Evolutionary conservation across 768 basidiomycete species (phyloP), one percentile per base, ranked within the genome.

Genomic region (Boletus tomentosulus): DNA sequence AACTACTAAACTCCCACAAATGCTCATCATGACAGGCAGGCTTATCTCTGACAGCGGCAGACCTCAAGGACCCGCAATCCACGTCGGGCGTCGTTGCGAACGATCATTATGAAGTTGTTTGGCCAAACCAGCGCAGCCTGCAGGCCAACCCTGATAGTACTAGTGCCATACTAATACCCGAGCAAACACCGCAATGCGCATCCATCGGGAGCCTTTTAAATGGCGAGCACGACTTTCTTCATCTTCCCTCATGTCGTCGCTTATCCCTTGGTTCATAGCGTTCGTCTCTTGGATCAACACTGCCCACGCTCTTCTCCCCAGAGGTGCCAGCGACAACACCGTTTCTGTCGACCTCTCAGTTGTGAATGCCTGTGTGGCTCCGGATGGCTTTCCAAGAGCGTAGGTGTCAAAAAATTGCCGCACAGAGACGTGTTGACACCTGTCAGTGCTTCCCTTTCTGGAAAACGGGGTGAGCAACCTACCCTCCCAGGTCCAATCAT

Each of bases 401-500:
- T 59, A 47, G 10, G 58, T 34, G 16, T 27, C 12, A 11, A 10
- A n/a, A 2, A 16, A 2, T n/a, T n/a, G 9, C n/a, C 15, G 5
- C 27, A 12, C n/a, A 16, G 8, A 45, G 15, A 15, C 11, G 9
- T 15, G 42, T 22, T 38, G 43, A 51, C 27, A n/a, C 9, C 45
- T 64, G 68, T 46, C 39, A 62, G 65, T 4, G 72, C 69, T 16
- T 70, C 74, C 12, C 62, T 76, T 25, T 71, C 71, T 12, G 76
- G 72, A 42, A 74, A 31, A 30, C 45, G 28, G 5, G 46, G 46
- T 6, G 57, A 51, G 4, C 46, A 46, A 25, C 52, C 71, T 8
- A 46, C 62, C 4, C 75, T 74, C 48, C 76, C 76, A 12, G 76
- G 74, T 1, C 71, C 73, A 0, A 61, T 74, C 13, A 73, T 79